These are phyloP conservation scores for Aspergillus sp. DNA, from an alignment of 2,329 filamentous ascomycete species.

Conservation along the genomic window DNA sequence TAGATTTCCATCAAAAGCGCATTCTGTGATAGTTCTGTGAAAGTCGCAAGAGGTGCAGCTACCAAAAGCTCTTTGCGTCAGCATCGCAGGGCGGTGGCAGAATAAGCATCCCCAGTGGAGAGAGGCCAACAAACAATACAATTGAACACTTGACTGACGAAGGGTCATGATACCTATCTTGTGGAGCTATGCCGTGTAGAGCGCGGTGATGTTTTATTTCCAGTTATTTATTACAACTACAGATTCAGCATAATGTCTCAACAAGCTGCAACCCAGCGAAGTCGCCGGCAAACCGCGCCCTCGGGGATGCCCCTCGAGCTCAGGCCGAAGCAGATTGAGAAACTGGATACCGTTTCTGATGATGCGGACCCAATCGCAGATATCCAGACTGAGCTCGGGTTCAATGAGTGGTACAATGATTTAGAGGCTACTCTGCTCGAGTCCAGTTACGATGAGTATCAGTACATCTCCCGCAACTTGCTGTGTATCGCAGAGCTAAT, in stretches of 20 bases:
- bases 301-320: constrained; percentile 38
- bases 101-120: constrained; percentile 29
- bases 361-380: constrained; percentile 34
- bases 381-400: constrained; percentile 63
- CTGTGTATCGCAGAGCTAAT: constrained; percentile 13
- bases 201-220: neutral
- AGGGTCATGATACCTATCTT: constrained; percentile 3
- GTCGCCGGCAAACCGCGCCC: constrained; percentile 43
- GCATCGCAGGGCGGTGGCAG: constrained; percentile 38
- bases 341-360: constrained; percentile 21
- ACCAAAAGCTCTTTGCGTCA: constrained; percentile 34
- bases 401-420: constrained; percentile 62
- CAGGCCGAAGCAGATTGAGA: constrained; percentile 28
- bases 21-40: constrained; percentile 1
- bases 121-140: constrained; percentile 19
- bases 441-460: constrained; percentile 82
- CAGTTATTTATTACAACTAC: neutral
- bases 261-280: constrained; percentile 37
- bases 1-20: constrained; percentile 6
- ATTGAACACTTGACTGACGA: neutral
- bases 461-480: constrained; percentile 56
- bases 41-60: constrained; percentile 11
- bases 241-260: constrained; percentile 30
- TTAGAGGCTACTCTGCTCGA: constrained; percentile 73
- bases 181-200: neutral